These are phyloP conservation scores for Psilocybe subaeruginosa DNA, from an alignment of 768 basidiomycete genomes.

Conservation along the genomic window DNA sequence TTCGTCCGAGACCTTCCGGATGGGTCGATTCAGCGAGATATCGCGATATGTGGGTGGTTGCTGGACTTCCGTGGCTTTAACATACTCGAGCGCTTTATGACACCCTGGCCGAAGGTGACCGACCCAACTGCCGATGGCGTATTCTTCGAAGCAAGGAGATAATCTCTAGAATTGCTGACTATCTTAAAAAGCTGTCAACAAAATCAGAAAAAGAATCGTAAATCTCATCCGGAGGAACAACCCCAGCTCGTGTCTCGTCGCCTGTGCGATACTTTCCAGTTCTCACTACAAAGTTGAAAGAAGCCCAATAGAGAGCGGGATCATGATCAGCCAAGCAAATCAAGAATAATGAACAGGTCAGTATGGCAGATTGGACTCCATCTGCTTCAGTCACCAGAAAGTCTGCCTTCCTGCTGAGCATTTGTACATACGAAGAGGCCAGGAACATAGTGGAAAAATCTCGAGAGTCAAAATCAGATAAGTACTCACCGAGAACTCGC, in stretches of 20 bases:
- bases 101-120: too few relatives aligned
- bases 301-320: slow-evolving; percentile 6
- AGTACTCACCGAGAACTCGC: slow-evolving; percentile 59
- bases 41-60: too few relatives aligned
- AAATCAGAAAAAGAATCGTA: slow-evolving; percentile 56
- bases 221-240: slow-evolving; percentile 53
- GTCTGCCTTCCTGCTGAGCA: too few relatives aligned
- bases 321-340: slow-evolving; percentile 11
- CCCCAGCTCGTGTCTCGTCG: slow-evolving; percentile 47
- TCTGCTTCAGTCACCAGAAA: neutral
- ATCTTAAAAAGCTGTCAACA: slow-evolving; percentile 44
- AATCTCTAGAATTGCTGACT: neutral
- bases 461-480: neutral
- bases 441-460: neutral
- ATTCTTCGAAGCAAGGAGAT: neutral
- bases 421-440: neutral
- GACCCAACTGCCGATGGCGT: too few relatives aligned
- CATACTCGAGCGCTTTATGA: too few relatives aligned
- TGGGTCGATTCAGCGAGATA: too few relatives aligned
- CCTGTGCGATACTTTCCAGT: slow-evolving; percentile 73
- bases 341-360: neutral
- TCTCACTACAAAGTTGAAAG: slow-evolving; percentile 40
- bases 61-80: too few relatives aligned
- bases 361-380: neutral
- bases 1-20: too few relatives aligned